These are phyloP conservation scores for Adansonia gregorii DNA, from an alignment of 441 rosid species.

Conservation along the genomic window DNA sequence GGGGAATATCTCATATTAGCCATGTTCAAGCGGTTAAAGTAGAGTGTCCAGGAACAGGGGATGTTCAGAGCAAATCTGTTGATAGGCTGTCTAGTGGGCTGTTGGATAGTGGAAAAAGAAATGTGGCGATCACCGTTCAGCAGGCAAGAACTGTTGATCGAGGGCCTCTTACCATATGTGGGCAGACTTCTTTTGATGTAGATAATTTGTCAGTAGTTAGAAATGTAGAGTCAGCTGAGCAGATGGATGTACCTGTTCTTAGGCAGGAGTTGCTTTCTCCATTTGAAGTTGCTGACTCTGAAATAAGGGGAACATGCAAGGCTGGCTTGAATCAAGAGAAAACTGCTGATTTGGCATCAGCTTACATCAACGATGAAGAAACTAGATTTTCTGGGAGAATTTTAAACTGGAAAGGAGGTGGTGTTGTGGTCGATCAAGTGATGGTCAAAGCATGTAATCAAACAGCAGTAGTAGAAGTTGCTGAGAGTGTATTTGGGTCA, in stretches of 20 bases:
- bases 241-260: constrained; percentile 26
- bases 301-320: constrained; percentile 31
- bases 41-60: constrained; percentile 25
- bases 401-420: constrained; percentile 36
- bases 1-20: constrained; percentile 41
- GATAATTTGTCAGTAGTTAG: constrained; percentile 36
- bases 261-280: constrained; percentile 33
- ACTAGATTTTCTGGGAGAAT: constrained; percentile 34
- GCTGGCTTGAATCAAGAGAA: constrained; percentile 32
- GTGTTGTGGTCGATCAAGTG: constrained; percentile 45
- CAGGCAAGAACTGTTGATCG: constrained; percentile 33
- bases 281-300: constrained; percentile 42
- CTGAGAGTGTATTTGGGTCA: constrained; percentile 40
- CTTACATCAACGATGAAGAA: constrained; percentile 33
- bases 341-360: constrained; percentile 37
- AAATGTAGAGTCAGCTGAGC: constrained; percentile 36
- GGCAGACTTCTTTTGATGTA: constrained; percentile 36
- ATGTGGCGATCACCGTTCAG: neutral
- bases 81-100: constrained; percentile 36
- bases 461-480: constrained; percentile 38
- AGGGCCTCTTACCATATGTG: constrained; percentile 30
- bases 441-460: constrained; percentile 44
- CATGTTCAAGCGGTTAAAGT: constrained; percentile 31
- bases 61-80: constrained; percentile 29
- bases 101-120: constrained; percentile 31